phyloP scores from a whole-genome alignment of 1,284 basidiomycete genomes.

The Puccinia hordei region DNA sequence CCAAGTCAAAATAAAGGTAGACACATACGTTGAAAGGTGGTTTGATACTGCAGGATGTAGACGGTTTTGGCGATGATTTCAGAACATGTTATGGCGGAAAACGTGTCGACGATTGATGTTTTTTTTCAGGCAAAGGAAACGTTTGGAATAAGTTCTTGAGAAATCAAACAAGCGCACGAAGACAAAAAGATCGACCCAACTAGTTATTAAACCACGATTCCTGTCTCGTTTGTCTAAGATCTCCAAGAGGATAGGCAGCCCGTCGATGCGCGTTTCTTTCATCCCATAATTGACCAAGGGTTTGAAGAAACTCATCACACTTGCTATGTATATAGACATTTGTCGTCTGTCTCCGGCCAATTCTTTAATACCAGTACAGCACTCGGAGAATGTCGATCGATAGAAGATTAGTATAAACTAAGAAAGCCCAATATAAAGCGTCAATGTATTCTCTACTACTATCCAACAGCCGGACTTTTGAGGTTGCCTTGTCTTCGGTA shows the following conservation, averaged over 20 bases:
- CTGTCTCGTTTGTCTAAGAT: neutral
- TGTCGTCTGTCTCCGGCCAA: too few species aligned
- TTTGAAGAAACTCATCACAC: conserved; percentile 46
- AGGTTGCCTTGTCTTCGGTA: too few species aligned
- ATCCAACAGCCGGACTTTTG: too few species aligned
- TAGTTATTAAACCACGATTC: conserved; percentile 25
- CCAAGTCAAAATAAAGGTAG: neutral
- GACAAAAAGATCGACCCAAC: neutral
- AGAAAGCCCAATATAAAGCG: too few species aligned
- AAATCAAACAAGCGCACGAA: neutral
- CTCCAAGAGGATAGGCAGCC: conserved; percentile 30
- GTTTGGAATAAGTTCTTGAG: neutral
- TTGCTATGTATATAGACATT: conserved; percentile 46
- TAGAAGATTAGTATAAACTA: too few species aligned
- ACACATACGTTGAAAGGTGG: conserved; percentile 45
- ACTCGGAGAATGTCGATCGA: too few species aligned
- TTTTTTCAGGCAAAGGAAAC: neutral
- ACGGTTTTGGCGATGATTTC: neutral
- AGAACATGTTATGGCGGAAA: neutral
- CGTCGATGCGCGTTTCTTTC: conserved; percentile 12
- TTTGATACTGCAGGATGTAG: conserved; percentile 14
- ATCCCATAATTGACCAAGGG: conserved; percentile 30
- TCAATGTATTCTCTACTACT: too few species aligned
- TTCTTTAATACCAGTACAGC: too few species aligned
- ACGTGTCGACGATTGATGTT: neutral